Base-by-base conservation (phyloP, 352 stramenopile genomes). In the Discostella stelligera region DNA sequence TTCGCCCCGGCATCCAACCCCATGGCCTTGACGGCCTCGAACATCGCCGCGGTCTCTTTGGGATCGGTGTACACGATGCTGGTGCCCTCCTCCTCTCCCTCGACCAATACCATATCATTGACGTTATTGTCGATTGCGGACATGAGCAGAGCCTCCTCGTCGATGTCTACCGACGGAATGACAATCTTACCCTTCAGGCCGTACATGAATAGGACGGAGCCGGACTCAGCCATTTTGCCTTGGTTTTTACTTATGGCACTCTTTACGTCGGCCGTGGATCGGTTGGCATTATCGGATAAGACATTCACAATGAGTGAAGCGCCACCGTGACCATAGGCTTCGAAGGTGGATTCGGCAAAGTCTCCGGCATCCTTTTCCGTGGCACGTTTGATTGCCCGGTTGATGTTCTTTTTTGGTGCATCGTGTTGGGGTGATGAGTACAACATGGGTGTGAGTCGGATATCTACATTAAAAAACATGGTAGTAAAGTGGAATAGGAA, bases 171-270 rank as follows among this genome's bases (percentile, higher is more conserved):
- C 11, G 54, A 49, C 20, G 77, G 60, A 27, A 95, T 81, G 73
- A 92, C 82, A 39, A 95, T 78, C 55, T 89, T 93, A 49, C 90
- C 90, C 56, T 87, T 90, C 23, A 87, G 83, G 58, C 92, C 85
- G 73, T 95, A 95, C 86, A 95, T 88, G 79, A 94, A 95, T 10
- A 94, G 56, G 53, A 95, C 91, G 49, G 83, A 93, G 25, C 91
- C 91, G 3, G 68, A 60, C 52, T 94, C 89, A 2, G 90, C 91
- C 59, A 94, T 91, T 71, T 95, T 95, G 16, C 88, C 84, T 8
- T 88, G 77, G 21, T 84, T 70, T 79, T 95, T 95, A 61, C 79
- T 91, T 6, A 94, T 82, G 8, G 83, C 78, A 16, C 77, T 88
- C 65, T 82, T 87, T 23, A 95, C 89, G 69, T 95, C 90, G 5